phyloP scores from a whole-genome alignment of 345 rosid species.

The Salix suchowensis region DNA sequence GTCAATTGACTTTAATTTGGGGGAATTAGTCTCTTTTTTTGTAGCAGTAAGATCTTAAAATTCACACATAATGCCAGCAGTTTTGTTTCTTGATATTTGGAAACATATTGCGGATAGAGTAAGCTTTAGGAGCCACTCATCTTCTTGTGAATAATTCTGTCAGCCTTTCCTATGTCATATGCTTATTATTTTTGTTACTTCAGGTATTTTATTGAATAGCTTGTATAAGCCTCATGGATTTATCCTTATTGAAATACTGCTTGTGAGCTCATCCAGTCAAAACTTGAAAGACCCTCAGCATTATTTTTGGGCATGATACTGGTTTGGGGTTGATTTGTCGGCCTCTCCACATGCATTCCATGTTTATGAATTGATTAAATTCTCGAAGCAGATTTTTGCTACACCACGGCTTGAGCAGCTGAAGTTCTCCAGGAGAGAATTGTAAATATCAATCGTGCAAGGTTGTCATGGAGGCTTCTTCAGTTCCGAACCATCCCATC shows the following conservation, averaged over 20 bases:
- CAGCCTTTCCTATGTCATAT: neutral
- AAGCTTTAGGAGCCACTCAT: neutral
- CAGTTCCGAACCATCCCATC: neutral
- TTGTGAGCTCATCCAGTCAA: neutral
- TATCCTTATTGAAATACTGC: neutral
- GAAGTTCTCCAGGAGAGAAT: neutral
- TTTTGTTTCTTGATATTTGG: neutral
- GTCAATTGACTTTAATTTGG: neutral
- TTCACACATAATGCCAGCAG: neutral
- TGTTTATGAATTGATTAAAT: neutral
- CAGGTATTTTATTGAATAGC: neutral
- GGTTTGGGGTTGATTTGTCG: neutral
- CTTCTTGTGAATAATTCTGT: neutral
- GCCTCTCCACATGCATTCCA: neutral
- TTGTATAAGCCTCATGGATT: neutral
- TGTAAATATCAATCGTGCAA: neutral
- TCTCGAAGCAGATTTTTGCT: constrained; percentile 1
- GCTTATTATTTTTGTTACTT: neutral
- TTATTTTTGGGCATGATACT: neutral
- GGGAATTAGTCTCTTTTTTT: neutral
- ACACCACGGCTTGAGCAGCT: constrained; percentile 1
- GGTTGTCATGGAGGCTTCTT: neutral
- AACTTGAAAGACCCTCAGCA: neutral
- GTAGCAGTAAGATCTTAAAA: neutral
- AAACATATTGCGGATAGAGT: neutral